A percentile compares a stretch with the other conserved stretches of the same genome.
Conservation (phyloP, 345 rosid genomes). For the Eucalyptus regnans region DNA sequence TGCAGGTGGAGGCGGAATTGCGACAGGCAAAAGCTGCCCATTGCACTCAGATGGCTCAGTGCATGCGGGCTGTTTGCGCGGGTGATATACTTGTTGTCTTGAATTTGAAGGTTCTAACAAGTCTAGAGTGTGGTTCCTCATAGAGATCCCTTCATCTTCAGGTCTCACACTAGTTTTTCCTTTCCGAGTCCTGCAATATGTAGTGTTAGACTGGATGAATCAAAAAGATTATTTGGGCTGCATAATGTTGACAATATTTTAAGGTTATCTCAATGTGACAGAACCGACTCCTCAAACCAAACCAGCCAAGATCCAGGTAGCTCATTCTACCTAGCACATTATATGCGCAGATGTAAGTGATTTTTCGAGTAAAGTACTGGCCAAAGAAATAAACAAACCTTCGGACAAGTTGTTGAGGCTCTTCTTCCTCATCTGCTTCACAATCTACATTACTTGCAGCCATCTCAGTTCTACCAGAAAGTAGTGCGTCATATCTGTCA, state of each 20-base stretch:
- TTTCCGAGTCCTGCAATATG: conserved; percentile 50
- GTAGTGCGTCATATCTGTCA: conserved; percentile 58
- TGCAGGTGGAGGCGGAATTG: conserved; percentile 94
- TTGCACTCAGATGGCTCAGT: conserved; percentile 26
- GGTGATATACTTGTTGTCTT: conserved; percentile 58
- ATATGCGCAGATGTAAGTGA: neutral
- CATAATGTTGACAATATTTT: neutral
- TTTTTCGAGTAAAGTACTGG: neutral
- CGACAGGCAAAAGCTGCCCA: conserved; percentile 29
- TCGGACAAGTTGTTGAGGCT: conserved; percentile 81
- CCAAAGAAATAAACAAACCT: conserved; percentile 27
- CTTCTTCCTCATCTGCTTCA: conserved; percentile 72
- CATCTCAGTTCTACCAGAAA: conserved; percentile 31
- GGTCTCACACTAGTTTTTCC: conserved; percentile 86
- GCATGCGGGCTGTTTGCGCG: conserved; percentile 55
- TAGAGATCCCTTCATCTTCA: conserved; percentile 49
- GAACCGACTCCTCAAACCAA: neutral
- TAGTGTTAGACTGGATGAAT: neutral
- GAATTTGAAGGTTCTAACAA: conserved; percentile 37
- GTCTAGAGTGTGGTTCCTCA: conserved; percentile 21
- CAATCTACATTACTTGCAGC: conserved; percentile 23
- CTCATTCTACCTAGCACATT: too few species aligned
- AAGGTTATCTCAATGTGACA: neutral
- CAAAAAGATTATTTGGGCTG: neutral
- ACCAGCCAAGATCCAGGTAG: neutral